Percentiles rank a stretch among this genome's conserved stretches.
These are phyloP conservation scores for Tetrahymena elliotti DNA, from an alignment of 73 alveolate species.

Conservation along the genomic window DNA sequence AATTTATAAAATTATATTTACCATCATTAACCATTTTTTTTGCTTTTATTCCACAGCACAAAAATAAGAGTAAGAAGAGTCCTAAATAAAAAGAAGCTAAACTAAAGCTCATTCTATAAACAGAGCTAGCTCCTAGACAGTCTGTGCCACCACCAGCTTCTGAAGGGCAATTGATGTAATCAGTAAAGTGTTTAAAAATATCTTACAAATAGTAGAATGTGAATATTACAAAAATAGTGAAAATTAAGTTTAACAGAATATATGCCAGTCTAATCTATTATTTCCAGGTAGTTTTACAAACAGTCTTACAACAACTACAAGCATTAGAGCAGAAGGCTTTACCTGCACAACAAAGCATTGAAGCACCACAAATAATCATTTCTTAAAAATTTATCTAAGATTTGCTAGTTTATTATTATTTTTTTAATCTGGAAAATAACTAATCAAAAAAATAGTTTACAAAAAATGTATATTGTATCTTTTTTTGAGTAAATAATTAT, in stretches of 20 bases:
- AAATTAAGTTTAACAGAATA: background rate
- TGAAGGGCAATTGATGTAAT: slow-evolving; percentile 44
- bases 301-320: slow-evolving; percentile 27
- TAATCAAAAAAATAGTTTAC: background rate
- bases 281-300: slow-evolving; percentile 7
- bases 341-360: slow-evolving; percentile 39
- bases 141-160: slow-evolving; percentile 51
- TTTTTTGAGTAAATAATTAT: too few relatives aligned
- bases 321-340: slow-evolving; percentile 22
- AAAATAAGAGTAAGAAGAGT: slow-evolving; percentile 23
- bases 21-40: slow-evolving; percentile 63
- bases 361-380: background rate
- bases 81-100: slow-evolving; percentile 50
- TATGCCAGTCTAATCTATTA: slow-evolving; percentile 25
- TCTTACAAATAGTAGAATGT: slow-evolving; percentile 17
- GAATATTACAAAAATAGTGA: slow-evolving; percentile 9
- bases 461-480: too few relatives aligned
- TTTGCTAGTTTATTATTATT: background rate
- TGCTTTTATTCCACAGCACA: slow-evolving; percentile 33
- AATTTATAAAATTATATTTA: slow-evolving; percentile 6
- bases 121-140: slow-evolving; percentile 70
- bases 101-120: slow-evolving; percentile 71
- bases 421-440: background rate
- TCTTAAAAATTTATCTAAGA: background rate
- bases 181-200: background rate